Evolutionary conservation across 306 rosid genomes (phyloP).

Genomic region (Rosa persica): DNA sequence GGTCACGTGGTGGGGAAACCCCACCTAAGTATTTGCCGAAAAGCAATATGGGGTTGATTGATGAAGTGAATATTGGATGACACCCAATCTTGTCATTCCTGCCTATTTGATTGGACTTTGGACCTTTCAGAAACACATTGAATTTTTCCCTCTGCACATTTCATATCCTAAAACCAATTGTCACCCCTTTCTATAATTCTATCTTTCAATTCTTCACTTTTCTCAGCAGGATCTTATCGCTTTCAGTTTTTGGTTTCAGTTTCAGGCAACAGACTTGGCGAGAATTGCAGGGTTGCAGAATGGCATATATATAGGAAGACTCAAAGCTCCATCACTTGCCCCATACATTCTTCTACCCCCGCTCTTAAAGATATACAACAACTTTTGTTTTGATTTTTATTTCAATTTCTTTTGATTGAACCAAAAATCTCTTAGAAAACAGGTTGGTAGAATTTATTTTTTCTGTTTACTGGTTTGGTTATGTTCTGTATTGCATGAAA

Average conservation of each 20-base stretch:
- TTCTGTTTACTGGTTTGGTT: slow-evolving; percentile 4
- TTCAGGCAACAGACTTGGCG: slow-evolving; percentile 55
- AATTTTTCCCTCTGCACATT: slow-evolving; percentile 35
- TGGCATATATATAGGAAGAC: slow-evolving; percentile 44
- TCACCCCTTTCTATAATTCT: neutral
- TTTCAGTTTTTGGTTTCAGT: slow-evolving; percentile 50
- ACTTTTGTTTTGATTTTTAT: neutral
- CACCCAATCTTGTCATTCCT: slow-evolving; percentile 38
- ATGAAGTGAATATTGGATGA: slow-evolving; percentile 27
- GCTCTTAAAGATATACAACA: slow-evolving; percentile 23
- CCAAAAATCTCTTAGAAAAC: neutral
- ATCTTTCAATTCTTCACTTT: slow-evolving; percentile 10
- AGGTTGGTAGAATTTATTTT: slow-evolving; percentile 8
- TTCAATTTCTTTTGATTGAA: neutral
- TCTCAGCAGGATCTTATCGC: slow-evolving; percentile 53
- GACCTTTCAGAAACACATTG: slow-evolving; percentile 27
- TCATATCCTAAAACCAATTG: slow-evolving; percentile 17
- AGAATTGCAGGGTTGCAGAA: slow-evolving; percentile 53
- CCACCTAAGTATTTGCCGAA: too few species aligned
- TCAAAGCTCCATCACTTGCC: slow-evolving; percentile 69
- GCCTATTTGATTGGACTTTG: slow-evolving; percentile 36
- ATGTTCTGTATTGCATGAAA: slow-evolving; percentile 13
- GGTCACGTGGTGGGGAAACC: too few species aligned
- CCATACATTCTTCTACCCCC: slow-evolving; percentile 89
- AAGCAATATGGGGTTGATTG: slow-evolving; percentile 26